A percentile compares a stretch with the other conserved stretches of the same genome.
Conservation (phyloP, 139 green algal genomes). For the Volvox africanus region DNA sequence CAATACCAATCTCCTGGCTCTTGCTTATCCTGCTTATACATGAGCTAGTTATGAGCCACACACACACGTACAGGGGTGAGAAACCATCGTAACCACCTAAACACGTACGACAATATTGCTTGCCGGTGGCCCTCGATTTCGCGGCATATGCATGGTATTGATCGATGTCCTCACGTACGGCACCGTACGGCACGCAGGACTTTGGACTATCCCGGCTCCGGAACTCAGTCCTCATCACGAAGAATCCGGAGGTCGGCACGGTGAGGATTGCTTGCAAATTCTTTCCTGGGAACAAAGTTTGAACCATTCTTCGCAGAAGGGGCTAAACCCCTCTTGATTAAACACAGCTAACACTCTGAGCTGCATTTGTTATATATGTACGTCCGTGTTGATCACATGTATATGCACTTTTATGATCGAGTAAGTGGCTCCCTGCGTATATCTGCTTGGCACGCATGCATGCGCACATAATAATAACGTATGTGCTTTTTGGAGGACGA, state of each 20-base stretch:
- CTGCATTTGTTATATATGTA: not conserved
- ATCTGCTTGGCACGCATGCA: no score
- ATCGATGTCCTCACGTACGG: not conserved
- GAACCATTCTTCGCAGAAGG: not conserved
- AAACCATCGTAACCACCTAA: not conserved
- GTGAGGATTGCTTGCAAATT: no score
- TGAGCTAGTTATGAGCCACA: no score
- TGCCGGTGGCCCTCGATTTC: not conserved
- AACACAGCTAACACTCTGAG: not conserved
- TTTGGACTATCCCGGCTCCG: constrained; percentile 13
- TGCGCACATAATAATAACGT: no score
- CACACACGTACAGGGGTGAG: no score
- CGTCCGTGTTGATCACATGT: not conserved
- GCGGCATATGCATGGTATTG: not conserved
- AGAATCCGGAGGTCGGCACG: not conserved
- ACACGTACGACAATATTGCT: not conserved
- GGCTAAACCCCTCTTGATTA: not conserved
- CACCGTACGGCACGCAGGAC: not conserved
- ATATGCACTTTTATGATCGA: no score
- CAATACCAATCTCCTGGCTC: no score
- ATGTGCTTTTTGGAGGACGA: no score
- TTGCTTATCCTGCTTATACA: no score
- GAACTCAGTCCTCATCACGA: not conserved
- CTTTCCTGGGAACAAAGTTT: not conserved
- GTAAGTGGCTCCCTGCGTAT: no score